Conservation (phyloP, 345 rosid genomes). For the Salix brachista region DNA sequence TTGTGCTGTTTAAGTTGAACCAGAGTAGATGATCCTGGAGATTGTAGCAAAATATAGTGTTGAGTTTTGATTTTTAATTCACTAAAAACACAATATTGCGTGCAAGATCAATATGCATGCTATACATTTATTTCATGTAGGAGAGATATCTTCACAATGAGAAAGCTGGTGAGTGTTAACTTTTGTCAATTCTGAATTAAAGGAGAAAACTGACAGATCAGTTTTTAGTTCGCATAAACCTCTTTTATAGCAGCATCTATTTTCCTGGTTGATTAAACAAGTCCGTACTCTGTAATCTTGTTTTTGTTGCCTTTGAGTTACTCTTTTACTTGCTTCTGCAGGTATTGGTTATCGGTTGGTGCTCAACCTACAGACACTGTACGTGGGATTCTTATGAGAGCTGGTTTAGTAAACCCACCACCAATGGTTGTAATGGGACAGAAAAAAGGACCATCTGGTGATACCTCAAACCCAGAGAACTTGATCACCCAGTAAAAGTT, state of each 20-base stretch:
- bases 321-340: not conserved
- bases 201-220: not conserved
- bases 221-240: not conserved
- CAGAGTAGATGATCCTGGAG: not conserved
- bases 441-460: constrained; percentile 3
- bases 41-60: not conserved
- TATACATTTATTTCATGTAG: not conserved
- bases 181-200: not conserved
- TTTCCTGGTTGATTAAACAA: not conserved
- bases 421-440: constrained; percentile 5
- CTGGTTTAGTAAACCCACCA: constrained; percentile 11
- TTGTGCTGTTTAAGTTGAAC: not conserved
- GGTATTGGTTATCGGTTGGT: constrained; percentile 19
- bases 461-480: not conserved
- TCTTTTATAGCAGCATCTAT: not conserved
- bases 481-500: not conserved
- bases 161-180: not conserved
- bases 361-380: constrained; percentile 16
- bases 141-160: not conserved
- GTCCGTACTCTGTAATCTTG: not conserved
- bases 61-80: not conserved
- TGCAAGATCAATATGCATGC: not conserved
- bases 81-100: too few species aligned
- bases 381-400: constrained; percentile 12
- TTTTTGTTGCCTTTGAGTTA: not conserved